Evolutionary conservation across 129 eudicot species (phyloP).

Genomic region (Escallonia rubra): DNA sequence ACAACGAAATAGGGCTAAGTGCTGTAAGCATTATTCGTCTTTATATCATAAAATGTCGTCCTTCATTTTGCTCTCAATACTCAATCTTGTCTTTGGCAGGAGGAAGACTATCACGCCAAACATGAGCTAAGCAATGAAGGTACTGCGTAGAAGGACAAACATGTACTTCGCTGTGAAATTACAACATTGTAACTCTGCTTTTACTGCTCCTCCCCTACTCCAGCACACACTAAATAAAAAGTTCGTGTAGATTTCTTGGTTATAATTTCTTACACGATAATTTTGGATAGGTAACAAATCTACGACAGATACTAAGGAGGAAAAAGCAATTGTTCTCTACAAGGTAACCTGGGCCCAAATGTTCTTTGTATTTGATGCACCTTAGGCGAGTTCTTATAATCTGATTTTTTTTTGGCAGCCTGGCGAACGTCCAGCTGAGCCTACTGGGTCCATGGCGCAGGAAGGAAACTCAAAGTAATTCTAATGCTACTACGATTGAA

Average conservation of each 20-base stretch:
- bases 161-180: neutral
- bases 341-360: slow-evolving; percentile 38
- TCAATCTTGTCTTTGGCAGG: slow-evolving; percentile 34
- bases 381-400: neutral
- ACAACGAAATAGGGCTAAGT: slow-evolving; percentile 32
- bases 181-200: neutral
- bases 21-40: slow-evolving; percentile 19
- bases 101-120: slow-evolving; percentile 49
- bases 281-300: slow-evolving; percentile 53
- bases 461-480: slow-evolving; percentile 72
- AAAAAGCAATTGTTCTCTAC: slow-evolving; percentile 88
- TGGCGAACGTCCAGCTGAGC: slow-evolving; percentile 35
- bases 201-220: neutral
- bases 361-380: neutral
- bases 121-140: slow-evolving; percentile 51
- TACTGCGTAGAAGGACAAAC: slow-evolving; percentile 16
- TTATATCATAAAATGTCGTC: neutral
- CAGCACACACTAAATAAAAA: no score
- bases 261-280: neutral
- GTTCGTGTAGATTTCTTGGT: no score
- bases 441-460: slow-evolving; percentile 35
- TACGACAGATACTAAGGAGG: slow-evolving; percentile 40
- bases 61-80: neutral
- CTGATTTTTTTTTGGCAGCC: slow-evolving; percentile 50
- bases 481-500: slow-evolving; percentile 15